Evolutionary conservation across 148 eudicot genomes (phyloP).

Genomic region (Heliamphora exappendiculata): DNA sequence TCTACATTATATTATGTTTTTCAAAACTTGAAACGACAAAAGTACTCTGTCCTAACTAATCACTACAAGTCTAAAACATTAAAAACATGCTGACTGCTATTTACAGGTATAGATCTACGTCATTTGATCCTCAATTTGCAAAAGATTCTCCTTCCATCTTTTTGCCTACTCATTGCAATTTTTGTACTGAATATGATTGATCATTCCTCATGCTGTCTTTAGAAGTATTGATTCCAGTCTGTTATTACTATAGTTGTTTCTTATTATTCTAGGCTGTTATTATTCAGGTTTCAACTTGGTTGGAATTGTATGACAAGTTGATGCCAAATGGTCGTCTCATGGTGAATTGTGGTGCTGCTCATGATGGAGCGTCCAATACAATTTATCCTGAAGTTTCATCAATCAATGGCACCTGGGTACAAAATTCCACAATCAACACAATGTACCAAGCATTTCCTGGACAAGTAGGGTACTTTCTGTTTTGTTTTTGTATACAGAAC

Average conservation of each 20-base stretch:
- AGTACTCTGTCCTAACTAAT: background rate
- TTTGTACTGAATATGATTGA: background rate
- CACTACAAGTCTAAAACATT: background rate
- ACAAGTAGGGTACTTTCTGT: slow-evolving; percentile 23
- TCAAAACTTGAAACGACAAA: too few species aligned
- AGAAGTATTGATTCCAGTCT: background rate
- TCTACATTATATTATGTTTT: too few species aligned
- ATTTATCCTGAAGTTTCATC: slow-evolving; percentile 4
- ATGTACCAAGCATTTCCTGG: slow-evolving; percentile 59
- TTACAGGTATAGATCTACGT: background rate
- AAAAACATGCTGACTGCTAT: background rate
- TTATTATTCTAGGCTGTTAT: background rate
- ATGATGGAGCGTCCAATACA: slow-evolving; percentile 8
- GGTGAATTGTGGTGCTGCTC: slow-evolving; percentile 85
- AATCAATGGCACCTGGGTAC: slow-evolving; percentile 33
- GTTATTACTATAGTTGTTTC: background rate
- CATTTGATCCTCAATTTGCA: background rate
- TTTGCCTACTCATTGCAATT: background rate
- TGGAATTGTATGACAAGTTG: slow-evolving; percentile 42
- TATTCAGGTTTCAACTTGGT: slow-evolving; percentile 58
- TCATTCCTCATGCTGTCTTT: background rate
- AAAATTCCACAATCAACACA: slow-evolving; percentile 55
- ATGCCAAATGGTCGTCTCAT: slow-evolving; percentile 82
- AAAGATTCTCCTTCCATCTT: background rate
- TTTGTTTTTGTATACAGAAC: background rate